Conservation (phyloP, 2,329 filamentous ascomycete genomes). For the Colletotrichum lupini region DNA sequence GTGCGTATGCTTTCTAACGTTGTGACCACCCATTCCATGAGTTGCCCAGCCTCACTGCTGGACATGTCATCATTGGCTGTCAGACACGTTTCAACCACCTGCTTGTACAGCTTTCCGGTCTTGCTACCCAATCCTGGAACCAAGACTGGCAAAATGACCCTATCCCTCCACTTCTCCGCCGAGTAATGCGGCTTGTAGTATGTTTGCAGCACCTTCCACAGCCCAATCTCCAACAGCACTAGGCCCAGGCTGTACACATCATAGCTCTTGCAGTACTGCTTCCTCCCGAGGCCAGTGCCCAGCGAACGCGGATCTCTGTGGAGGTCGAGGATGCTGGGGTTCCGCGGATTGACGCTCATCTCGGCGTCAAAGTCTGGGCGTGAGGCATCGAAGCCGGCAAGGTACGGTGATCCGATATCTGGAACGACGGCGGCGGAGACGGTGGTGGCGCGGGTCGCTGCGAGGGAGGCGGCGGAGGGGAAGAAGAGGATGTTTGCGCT, state of each 20-base stretch:
- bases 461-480: conserved; percentile 52
- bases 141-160: conserved; percentile 51
- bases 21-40: conserved; percentile 56
- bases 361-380: conserved; percentile 62
- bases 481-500: conserved; percentile 66
- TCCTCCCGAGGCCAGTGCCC: conserved; percentile 46
- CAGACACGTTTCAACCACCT: conserved; percentile 55
- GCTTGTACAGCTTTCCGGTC: conserved; percentile 51
- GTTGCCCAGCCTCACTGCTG: conserved; percentile 48
- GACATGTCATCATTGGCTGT: conserved; percentile 48
- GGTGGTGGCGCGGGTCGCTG: conserved; percentile 44
- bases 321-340: background rate
- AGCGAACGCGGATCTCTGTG: conserved; percentile 45
- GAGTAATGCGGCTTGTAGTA: conserved; percentile 56
- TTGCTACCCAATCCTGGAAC: conserved; percentile 55
- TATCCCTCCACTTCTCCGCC: conserved; percentile 54
- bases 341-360: conserved; percentile 52
- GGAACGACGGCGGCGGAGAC: conserved; percentile 51
- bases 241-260: conserved; percentile 65
- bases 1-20: conserved; percentile 51
- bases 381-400: conserved; percentile 66
- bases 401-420: conserved; percentile 54
- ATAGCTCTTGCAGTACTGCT: conserved; percentile 58
- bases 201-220: conserved; percentile 56
- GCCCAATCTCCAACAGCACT: conserved; percentile 61